These are phyloP conservation scores for Paraconiothyrium brasiliense DNA, from an alignment of 2,329 filamentous ascomycete species.

Conservation along the genomic window DNA sequence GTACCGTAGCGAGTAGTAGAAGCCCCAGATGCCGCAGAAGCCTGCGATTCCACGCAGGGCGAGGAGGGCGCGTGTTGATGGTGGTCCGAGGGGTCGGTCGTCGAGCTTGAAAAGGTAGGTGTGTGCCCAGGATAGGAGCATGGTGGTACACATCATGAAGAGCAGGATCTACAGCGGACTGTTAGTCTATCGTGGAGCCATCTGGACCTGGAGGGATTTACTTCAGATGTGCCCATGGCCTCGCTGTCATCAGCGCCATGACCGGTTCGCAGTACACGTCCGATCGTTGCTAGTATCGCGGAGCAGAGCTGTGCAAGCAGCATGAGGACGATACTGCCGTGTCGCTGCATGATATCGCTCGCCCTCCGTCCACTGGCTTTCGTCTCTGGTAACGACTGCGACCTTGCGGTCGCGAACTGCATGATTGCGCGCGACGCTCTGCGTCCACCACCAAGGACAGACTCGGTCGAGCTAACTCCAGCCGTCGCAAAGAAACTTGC, in stretches of 20 bases:
- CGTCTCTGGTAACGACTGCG: neutral
- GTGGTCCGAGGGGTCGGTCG: neutral
- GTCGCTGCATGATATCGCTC: neutral
- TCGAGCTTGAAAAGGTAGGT: neutral
- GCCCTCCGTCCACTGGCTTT: neutral
- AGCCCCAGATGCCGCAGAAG: slow-evolving; percentile 10
- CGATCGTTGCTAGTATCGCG: slow-evolving; percentile 8
- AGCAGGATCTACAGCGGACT: slow-evolving; percentile 3
- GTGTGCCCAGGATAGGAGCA: slow-evolving; percentile 4
- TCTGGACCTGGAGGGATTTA: neutral
- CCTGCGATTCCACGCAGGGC: slow-evolving; percentile 7
- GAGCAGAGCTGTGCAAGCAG: slow-evolving; percentile 6
- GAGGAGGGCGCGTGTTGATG: neutral
- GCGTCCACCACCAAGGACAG: too few species aligned
- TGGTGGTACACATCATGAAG: slow-evolving; percentile 7
- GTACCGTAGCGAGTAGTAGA: slow-evolving; percentile 9
- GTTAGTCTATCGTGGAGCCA: neutral
- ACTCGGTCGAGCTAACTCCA: neutral
- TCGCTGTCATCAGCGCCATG: slow-evolving; percentile 2
- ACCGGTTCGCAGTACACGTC: slow-evolving; percentile 7
- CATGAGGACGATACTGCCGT: slow-evolving; percentile 12
- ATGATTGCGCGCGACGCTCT: too few species aligned
- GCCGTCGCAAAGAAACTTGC: neutral
- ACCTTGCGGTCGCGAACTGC: neutral
- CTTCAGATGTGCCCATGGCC: slow-evolving; percentile 12